These are phyloP conservation scores for Oxytropis ochrocephala DNA, from an alignment of 306 rosid species.

Conservation along the genomic window DNA sequence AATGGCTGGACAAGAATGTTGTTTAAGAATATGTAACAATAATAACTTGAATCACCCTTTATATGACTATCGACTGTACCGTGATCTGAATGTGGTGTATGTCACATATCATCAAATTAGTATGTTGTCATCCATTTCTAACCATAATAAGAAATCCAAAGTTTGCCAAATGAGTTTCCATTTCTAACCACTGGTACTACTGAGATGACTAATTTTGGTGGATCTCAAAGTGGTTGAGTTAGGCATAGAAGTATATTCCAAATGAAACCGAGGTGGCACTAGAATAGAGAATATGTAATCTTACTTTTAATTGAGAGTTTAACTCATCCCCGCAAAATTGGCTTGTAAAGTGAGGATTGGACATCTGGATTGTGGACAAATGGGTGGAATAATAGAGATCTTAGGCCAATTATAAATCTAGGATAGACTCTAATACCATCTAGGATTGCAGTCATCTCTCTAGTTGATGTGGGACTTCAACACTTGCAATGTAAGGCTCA, in stretches of 20 bases:
- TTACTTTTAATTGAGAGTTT: too few species aligned
- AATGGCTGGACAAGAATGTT: not conserved
- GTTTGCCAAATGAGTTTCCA: not conserved
- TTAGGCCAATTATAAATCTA: too few species aligned
- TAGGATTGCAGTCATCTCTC: too few species aligned
- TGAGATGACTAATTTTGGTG: not conserved
- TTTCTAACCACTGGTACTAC: not conserved
- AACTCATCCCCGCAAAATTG: too few species aligned
- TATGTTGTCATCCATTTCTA: constrained; percentile 1
- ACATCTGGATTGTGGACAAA: too few species aligned
- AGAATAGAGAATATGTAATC: not conserved
- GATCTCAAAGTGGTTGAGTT: not conserved
- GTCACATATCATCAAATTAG: not conserved
- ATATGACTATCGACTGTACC: not conserved
- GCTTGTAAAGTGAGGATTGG: too few species aligned
- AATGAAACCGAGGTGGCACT: not conserved
- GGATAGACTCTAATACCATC: too few species aligned
- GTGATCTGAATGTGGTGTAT: not conserved
- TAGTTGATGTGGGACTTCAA: too few species aligned
- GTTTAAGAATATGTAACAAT: not conserved
- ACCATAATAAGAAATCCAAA: constrained; percentile 6
- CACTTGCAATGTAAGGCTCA: not conserved
- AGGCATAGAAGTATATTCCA: not conserved
- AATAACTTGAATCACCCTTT: not conserved
- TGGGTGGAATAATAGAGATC: too few species aligned